Percentiles rank a stretch among this genome's conserved stretches.
phyloP scores from a whole-genome alignment of 495 filamentous ascomycete genomes.

The Peziza echinospora region DNA sequence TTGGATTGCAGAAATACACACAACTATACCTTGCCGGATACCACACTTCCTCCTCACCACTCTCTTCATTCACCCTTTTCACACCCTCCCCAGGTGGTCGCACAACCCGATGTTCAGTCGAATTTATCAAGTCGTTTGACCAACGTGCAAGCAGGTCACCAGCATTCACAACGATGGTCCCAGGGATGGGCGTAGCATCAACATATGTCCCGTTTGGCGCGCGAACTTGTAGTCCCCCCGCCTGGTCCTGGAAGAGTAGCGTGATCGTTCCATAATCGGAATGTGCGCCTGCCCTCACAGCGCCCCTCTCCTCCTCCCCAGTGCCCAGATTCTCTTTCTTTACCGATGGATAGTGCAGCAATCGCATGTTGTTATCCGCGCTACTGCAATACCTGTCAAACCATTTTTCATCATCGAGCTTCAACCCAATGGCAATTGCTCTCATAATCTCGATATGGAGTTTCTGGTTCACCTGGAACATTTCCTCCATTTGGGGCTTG shows the following conservation, averaged over 20 bases:
- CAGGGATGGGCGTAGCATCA: constrained; percentile 60
- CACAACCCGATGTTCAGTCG: constrained; percentile 74
- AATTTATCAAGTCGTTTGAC: constrained; percentile 78
- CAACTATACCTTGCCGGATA: constrained; percentile 48
- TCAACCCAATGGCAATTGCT: constrained; percentile 70
- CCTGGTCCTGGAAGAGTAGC: constrained; percentile 66
- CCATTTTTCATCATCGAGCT: constrained; percentile 42
- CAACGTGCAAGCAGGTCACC: constrained; percentile 74
- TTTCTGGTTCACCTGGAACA: constrained; percentile 48
- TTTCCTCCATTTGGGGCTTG: constrained; percentile 45
- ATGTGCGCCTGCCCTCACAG: constrained; percentile 63
- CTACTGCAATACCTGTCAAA: constrained; percentile 54
- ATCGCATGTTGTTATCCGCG: constrained; percentile 70
- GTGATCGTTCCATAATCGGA: constrained; percentile 81
- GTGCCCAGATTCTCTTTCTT: constrained; percentile 38
- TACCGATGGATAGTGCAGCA: constrained; percentile 72
- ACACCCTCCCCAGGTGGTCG: constrained; percentile 38
- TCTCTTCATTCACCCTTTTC: constrained; percentile 11
- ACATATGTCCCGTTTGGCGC: constrained; percentile 58
- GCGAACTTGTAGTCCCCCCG: constrained; percentile 68
- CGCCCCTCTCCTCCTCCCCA: neutral
- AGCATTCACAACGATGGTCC: constrained; percentile 72
- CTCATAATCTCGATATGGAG: constrained; percentile 67
- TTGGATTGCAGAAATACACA: constrained; percentile 86
- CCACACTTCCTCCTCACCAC: constrained; percentile 15